Evolutionary conservation across 2,329 filamentous ascomycete genomes (phyloP).

Genomic region (Geosmithia flava): DNA sequence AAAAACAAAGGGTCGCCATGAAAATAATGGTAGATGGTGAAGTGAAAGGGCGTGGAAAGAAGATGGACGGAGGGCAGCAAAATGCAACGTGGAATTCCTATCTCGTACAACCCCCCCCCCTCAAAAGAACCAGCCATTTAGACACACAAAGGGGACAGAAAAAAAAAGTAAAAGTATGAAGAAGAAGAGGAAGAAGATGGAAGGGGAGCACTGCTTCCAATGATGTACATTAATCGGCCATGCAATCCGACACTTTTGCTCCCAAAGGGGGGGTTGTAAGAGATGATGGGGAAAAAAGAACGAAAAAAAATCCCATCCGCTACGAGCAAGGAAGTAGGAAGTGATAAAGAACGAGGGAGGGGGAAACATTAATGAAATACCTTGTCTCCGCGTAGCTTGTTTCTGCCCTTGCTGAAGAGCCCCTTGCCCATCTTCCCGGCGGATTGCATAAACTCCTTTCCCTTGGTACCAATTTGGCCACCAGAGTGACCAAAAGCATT

Average conservation of each 20-base stretch:
- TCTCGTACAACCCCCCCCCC: constrained; percentile 17
- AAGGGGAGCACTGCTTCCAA: not conserved
- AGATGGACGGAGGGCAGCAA: constrained; percentile 2
- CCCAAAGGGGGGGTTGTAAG: not conserved
- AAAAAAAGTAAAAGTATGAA: not conserved
- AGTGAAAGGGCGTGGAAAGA: not conserved
- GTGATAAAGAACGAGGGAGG: constrained; percentile 2
- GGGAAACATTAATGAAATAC: constrained; percentile 59
- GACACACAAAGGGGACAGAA: not conserved
- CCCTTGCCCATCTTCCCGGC: constrained; percentile 87
- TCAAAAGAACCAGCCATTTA: constrained; percentile 4
- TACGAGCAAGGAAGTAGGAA: not conserved
- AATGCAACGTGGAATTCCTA: constrained; percentile 27
- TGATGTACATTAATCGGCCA: not conserved
- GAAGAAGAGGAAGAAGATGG: not conserved
- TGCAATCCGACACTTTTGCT: not conserved
- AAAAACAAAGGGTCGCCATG: not conserved
- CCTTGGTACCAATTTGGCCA: constrained; percentile 63
- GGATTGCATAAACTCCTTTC: constrained; percentile 79
- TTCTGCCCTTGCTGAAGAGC: constrained; percentile 80
- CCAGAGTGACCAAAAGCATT: constrained; percentile 40
- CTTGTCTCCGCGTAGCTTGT: constrained; percentile 75
- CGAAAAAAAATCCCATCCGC: not conserved
- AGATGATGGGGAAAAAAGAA: not conserved
- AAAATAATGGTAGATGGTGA: not conserved